Percentiles rank a stretch among this genome's conserved stretches.
Evolutionary conservation across 2,329 filamentous ascomycete species (phyloP).

Genomic region (Arthrobotrys pseudoclavata): DNA sequence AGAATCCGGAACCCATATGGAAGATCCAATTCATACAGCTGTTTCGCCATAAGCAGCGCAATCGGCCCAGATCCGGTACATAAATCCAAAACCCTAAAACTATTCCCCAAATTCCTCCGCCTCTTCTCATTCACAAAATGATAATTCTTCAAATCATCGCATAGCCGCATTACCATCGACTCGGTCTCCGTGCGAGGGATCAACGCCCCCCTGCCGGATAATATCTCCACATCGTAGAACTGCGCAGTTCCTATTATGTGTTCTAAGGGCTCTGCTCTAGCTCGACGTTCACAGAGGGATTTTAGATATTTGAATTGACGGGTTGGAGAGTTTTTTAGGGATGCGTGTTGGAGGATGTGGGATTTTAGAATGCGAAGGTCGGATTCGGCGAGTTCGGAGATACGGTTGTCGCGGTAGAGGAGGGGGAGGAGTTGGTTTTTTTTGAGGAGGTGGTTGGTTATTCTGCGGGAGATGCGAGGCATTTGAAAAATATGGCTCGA

Average conservation of each 20-base stretch:
- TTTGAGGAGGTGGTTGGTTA: not conserved
- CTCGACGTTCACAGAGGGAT: slow-evolving; percentile 71
- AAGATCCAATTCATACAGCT: slow-evolving; percentile 67
- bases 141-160: slow-evolving; percentile 68
- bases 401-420: slow-evolving; percentile 60
- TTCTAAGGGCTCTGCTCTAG: slow-evolving; percentile 81
- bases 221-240: slow-evolving; percentile 85
- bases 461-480: slow-evolving; percentile 21
- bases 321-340: slow-evolving; percentile 13
- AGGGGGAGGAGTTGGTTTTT: slow-evolving; percentile 35
- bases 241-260: slow-evolving; percentile 90
- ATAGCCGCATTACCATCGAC: slow-evolving; percentile 70
- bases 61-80: slow-evolving; percentile 96
- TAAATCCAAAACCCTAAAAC: slow-evolving; percentile 80
- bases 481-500: no score
- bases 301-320: slow-evolving; percentile 32
- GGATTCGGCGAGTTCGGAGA: slow-evolving; percentile 47
- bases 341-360: slow-evolving; percentile 9
- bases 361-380: slow-evolving; percentile 61
- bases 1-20: slow-evolving; percentile 70
- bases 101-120: slow-evolving; percentile 65
- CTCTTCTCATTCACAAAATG: slow-evolving; percentile 54
- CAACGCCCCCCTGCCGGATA: slow-evolving; percentile 81
- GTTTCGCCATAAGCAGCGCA: slow-evolving; percentile 78
- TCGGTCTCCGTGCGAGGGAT: slow-evolving; percentile 78